Evolutionary conservation across 805 yeast genomes (phyloP).

Genomic region (Isabelozyma heimii): DNA sequence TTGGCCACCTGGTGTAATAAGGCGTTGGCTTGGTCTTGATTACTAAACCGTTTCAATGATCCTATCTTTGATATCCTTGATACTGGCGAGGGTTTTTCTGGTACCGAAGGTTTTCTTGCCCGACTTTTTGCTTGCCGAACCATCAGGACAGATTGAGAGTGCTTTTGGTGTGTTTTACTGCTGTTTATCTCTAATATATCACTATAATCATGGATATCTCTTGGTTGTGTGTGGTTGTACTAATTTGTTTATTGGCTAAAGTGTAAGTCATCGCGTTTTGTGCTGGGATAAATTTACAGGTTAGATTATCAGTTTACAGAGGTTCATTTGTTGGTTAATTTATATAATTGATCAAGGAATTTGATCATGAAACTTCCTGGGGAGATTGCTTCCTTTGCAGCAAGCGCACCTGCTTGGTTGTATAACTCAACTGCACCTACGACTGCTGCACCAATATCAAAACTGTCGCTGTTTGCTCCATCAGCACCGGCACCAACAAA

Average conservation of each 20-base stretch:
- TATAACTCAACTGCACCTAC: constrained; percentile 55
- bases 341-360: constrained; percentile 43
- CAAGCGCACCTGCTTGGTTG: constrained; percentile 60
- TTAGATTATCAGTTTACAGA: not conserved
- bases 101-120: not conserved
- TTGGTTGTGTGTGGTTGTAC: not conserved
- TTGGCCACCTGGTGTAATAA: constrained; percentile 67
- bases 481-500: constrained; percentile 46
- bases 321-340: constrained; percentile 4
- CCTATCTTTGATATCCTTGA: constrained; percentile 35
- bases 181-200: not conserved
- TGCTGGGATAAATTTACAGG: not conserved
- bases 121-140: not conserved
- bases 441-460: constrained; percentile 43
- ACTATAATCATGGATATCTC: not conserved
- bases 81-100: constrained; percentile 32
- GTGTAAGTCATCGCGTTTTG: not conserved
- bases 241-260: not conserved
- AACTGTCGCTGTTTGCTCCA: constrained; percentile 6
- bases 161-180: not conserved
- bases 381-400: constrained; percentile 40
- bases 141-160: not conserved
- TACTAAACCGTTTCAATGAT: constrained; percentile 32
- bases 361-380: constrained; percentile 54
- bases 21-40: constrained; percentile 40